A percentile compares a stretch with the other conserved stretches of the same genome.
phyloP scores from a whole-genome alignment of 163 green algal genomes.

The Prototheca wickerhamii region DNA sequence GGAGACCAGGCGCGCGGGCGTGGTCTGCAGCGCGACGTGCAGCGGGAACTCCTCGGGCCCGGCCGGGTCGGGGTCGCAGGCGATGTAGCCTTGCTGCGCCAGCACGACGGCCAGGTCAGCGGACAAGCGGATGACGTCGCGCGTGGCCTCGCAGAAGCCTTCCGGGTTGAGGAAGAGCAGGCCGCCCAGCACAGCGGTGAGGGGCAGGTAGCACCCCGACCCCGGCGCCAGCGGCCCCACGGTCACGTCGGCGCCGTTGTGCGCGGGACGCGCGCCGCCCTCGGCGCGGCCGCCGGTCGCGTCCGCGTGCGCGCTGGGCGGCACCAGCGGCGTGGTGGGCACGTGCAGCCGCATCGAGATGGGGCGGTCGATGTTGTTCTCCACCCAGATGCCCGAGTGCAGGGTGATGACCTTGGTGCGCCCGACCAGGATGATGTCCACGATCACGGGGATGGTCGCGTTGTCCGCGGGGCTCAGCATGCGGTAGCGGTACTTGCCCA shows the following conservation, averaged over 20 bases:
- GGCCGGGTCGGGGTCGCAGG: conserved; percentile 30
- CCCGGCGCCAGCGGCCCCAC: conserved; percentile 17
- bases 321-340: conserved; percentile 46
- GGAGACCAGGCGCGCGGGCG: conserved; percentile 38
- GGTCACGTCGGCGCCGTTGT: conserved; percentile 19
- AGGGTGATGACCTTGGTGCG: conserved; percentile 71
- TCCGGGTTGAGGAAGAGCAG: conserved; percentile 55
- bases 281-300: not conserved
- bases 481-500: conserved; percentile 82
- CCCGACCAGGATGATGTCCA: conserved; percentile 76
- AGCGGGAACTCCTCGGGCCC: conserved; percentile 14
- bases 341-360: conserved; percentile 58
- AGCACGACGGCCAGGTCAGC: conserved; percentile 28
- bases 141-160: conserved; percentile 40
- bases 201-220: conserved; percentile 58
- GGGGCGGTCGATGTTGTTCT: conserved; percentile 55
- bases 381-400: conserved; percentile 57
- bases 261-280: not conserved
- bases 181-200: conserved; percentile 60
- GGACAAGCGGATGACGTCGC: conserved; percentile 64
- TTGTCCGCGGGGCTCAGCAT: conserved; percentile 52
- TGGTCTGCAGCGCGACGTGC: conserved; percentile 26
- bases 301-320: conserved; percentile 5
- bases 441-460: conserved; percentile 52
- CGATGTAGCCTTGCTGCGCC: conserved; percentile 53